phyloP scores from a whole-genome alignment of 345 rosid species.

The Eucalyptus erythrocorys region DNA sequence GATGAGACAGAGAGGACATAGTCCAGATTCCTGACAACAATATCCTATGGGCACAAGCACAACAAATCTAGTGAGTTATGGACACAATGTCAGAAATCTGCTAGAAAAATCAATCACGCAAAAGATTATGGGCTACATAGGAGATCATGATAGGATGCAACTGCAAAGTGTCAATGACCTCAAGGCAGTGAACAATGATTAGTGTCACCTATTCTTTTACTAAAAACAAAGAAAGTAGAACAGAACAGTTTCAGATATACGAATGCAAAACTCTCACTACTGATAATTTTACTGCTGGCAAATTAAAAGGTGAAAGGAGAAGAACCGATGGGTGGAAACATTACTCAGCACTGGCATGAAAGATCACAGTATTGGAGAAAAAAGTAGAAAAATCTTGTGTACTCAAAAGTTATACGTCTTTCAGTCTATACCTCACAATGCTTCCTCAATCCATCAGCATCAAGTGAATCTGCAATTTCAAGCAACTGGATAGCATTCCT shows the following conservation, averaged over 20 bases:
- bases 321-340: background rate
- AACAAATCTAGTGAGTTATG: background rate
- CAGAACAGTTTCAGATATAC: background rate
- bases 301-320: background rate
- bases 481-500: slow-evolving; percentile 78
- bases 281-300: background rate
- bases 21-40: slow-evolving; percentile 80
- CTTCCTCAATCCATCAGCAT: slow-evolving; percentile 69
- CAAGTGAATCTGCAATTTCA: slow-evolving; percentile 95
- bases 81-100: background rate
- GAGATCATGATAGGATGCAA: background rate
- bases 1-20: slow-evolving; percentile 60
- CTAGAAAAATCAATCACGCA: background rate
- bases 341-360: background rate
- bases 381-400: background rate
- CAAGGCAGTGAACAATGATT: background rate
- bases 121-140: background rate
- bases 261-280: background rate
- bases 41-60: slow-evolving; percentile 42
- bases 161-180: background rate
- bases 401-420: background rate
- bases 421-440: slow-evolving; percentile 71
- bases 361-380: background rate
- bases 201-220: background rate
- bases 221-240: background rate